phyloP scores from a whole-genome alignment of 2,329 filamentous ascomycete species.

The Colletotrichum nymphaeae region DNA sequence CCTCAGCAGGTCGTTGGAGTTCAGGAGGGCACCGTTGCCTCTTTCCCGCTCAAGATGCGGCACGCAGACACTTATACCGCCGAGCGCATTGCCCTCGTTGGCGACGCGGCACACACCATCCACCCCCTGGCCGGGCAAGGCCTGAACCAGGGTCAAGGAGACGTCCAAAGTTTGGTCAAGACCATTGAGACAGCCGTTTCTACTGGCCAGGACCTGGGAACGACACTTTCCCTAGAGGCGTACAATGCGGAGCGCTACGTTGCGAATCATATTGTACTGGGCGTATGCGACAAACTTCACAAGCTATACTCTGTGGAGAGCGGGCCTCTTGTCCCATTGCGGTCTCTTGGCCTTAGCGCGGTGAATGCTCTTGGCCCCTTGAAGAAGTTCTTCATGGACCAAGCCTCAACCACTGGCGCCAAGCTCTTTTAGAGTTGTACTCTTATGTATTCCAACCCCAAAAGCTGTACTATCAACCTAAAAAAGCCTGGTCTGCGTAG shows the following conservation, averaged over 20 bases:
- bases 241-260: constrained; percentile 87
- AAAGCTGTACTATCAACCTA: constrained; percentile 15
- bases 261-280: constrained; percentile 82
- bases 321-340: constrained; percentile 82
- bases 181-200: constrained; percentile 81
- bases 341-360: constrained; percentile 80
- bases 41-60: constrained; percentile 90
- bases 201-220: constrained; percentile 90
- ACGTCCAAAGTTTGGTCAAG: constrained; percentile 82
- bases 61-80: constrained; percentile 95
- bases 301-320: constrained; percentile 87
- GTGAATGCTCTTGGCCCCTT: constrained; percentile 80
- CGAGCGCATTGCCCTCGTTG: constrained; percentile 90
- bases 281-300: constrained; percentile 89
- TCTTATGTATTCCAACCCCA: not conserved
- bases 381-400: constrained; percentile 89
- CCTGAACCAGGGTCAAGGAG: constrained; percentile 91
- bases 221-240: constrained; percentile 79
- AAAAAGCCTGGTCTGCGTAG: not conserved
- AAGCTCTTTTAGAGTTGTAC: constrained; percentile 51
- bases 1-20: constrained; percentile 77
- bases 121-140: constrained; percentile 96
- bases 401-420: constrained; percentile 67
- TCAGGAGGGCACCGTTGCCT: constrained; percentile 84
- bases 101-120: constrained; percentile 94